Evolutionary conservation across 352 stramenopile genomes (phyloP).

Genomic region (Detonula confervacea): DNA sequence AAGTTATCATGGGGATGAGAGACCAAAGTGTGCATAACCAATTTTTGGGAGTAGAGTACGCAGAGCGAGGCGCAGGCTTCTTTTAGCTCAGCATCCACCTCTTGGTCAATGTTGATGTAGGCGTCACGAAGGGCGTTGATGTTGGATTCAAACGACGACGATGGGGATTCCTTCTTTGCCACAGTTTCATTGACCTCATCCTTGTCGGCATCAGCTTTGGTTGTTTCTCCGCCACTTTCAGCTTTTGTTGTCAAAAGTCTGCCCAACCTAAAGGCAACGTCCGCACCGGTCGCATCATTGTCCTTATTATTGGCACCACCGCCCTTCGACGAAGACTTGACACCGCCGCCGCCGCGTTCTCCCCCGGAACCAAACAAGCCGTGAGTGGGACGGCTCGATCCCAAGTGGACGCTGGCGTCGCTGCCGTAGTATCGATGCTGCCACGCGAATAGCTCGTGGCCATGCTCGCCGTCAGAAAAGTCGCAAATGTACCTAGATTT

Average conservation of each 20-base stretch:
- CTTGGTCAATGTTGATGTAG: conserved; percentile 51
- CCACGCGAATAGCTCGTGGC: conserved; percentile 86
- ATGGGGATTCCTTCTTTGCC: no score
- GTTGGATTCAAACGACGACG: conserved; percentile 40
- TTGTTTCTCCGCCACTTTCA: conserved; percentile 16
- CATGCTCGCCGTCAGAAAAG: conserved; percentile 86
- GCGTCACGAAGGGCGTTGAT: conserved; percentile 32
- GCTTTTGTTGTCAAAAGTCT: conserved; percentile 50
- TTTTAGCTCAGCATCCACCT: conserved; percentile 58
- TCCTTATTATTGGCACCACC: conserved; percentile 22
- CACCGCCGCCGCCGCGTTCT: conserved; percentile 10
- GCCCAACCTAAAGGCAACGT: conserved; percentile 52
- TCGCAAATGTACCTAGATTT: conserved; percentile 81
- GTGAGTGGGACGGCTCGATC: conserved; percentile 58
- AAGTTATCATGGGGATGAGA: conserved; percentile 73
- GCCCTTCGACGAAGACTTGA: conserved; percentile 46
- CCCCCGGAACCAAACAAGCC: conserved; percentile 32
- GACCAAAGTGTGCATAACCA: conserved; percentile 76
- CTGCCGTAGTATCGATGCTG: conserved; percentile 85
- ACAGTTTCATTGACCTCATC: no score
- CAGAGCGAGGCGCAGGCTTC: conserved; percentile 55
- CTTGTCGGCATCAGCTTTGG: conserved; percentile 33
- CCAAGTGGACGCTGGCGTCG: conserved; percentile 85
- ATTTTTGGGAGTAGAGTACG: conserved; percentile 77
- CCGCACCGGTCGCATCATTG: conserved; percentile 35